Conservation (phyloP, 2,329 filamentous ascomycete genomes). For the Diaporthe sp. region DNA sequence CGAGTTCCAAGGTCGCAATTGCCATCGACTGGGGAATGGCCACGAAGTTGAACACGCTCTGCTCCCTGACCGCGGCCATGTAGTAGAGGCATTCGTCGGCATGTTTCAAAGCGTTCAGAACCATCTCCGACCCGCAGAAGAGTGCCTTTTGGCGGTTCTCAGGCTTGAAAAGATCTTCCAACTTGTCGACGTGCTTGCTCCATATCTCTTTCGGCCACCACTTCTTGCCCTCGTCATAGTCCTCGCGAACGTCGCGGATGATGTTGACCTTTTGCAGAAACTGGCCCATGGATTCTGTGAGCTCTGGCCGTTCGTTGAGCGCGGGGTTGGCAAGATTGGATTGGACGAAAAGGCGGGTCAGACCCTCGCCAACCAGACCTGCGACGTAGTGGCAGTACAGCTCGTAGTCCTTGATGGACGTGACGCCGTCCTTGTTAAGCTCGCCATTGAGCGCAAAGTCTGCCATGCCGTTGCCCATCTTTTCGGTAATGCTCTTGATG, state of each 20-base stretch:
- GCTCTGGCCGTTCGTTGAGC: constrained; percentile 80
- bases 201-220: constrained; percentile 98
- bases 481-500: constrained; percentile 90
- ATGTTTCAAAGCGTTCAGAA: constrained; percentile 87
- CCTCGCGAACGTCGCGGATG: constrained; percentile 94
- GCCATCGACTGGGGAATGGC: constrained; percentile 98
- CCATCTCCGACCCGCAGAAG: constrained; percentile 92
- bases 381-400: constrained; percentile 98
- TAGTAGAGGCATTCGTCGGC: constrained; percentile 97
- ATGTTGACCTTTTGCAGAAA: constrained; percentile 99
- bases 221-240: constrained; percentile 85
- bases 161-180: constrained; percentile 89
- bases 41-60: constrained; percentile 99
- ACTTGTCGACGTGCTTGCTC: constrained; percentile 92
- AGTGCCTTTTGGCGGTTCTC: constrained; percentile 83
- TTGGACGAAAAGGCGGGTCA: constrained; percentile 91
- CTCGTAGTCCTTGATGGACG: constrained; percentile 91
- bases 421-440: constrained; percentile 81
- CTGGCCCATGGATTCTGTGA: constrained; percentile 96
- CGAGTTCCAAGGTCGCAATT: constrained; percentile 91
- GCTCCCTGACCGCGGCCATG: constrained; percentile 92
- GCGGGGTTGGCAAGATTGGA: constrained; percentile 88
- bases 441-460: constrained; percentile 91
- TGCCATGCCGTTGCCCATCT: constrained; percentile 99
- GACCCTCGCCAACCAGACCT: constrained; percentile 95